Evolutionary conservation across 805 yeast species (phyloP).

Genomic region (Nakazawaea populi): DNA sequence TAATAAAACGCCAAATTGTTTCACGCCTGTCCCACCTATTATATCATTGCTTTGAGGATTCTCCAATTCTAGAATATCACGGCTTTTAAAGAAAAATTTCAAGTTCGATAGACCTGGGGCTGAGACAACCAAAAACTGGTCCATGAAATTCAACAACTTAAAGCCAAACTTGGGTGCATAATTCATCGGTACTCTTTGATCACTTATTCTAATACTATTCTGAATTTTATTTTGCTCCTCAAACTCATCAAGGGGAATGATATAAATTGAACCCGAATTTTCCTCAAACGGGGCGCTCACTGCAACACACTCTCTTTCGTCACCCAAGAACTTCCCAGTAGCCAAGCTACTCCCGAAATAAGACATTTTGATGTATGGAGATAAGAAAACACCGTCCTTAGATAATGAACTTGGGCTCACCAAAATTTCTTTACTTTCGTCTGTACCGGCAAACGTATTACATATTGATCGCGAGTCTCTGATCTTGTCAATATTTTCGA

Average conservation of each 20-base stretch:
- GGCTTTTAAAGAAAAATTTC: conserved; percentile 26
- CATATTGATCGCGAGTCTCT: conserved; percentile 30
- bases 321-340: conserved; percentile 34
- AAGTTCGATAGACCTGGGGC: conserved; percentile 48
- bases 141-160: conserved; percentile 23
- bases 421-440: not conserved
- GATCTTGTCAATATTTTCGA: conserved; percentile 19
- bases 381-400: conserved; percentile 8
- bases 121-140: conserved; percentile 35
- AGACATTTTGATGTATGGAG: conserved; percentile 21
- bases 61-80: conserved; percentile 19
- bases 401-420: not conserved
- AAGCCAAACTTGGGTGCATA: conserved; percentile 38
- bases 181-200: conserved; percentile 10
- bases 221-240: not conserved
- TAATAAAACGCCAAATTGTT: conserved; percentile 34
- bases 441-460: conserved; percentile 15
- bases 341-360: conserved; percentile 43
- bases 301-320: conserved; percentile 34
- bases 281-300: conserved; percentile 47
- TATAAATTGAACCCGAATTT: conserved; percentile 34
- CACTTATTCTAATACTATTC: not conserved
- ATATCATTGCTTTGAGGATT: conserved; percentile 19
- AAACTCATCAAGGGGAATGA: conserved; percentile 25
- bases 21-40: conserved; percentile 35